These are phyloP conservation scores for Holtermannia corniformis DNA, from an alignment of 768 basidiomycete species.

Conservation along the genomic window DNA sequence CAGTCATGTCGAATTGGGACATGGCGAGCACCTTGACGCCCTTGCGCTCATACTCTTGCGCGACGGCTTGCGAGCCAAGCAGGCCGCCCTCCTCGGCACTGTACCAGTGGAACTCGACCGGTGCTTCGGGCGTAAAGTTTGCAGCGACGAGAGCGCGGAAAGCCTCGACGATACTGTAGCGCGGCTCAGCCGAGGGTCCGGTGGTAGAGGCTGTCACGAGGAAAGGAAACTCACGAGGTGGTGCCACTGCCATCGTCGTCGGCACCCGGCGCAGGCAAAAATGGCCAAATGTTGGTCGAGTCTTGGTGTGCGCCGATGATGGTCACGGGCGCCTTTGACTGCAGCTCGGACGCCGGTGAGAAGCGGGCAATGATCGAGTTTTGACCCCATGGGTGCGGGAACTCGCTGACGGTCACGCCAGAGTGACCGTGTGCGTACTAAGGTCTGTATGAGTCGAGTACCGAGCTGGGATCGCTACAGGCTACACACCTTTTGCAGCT, in stretches of 20 bases:
- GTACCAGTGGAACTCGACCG: constrained; percentile 44
- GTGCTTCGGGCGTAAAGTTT: constrained; percentile 36
- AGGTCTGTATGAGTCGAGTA: too few species aligned
- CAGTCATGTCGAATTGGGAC: constrained; percentile 59
- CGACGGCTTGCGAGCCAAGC: constrained; percentile 77
- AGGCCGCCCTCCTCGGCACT: constrained; percentile 45
- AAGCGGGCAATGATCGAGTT: constrained; percentile 39
- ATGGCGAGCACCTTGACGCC: constrained; percentile 64
- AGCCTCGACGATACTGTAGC: constrained; percentile 34
- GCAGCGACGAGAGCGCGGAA: constrained; percentile 35
- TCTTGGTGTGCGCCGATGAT: constrained; percentile 44
- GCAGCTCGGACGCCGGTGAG: constrained; percentile 13
- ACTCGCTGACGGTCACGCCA: constrained; percentile 51
- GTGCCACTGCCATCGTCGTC: constrained; percentile 45
- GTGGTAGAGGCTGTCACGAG: background rate
- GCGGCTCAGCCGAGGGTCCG: background rate
- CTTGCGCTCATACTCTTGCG: constrained; percentile 58
- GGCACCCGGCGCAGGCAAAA: constrained; percentile 44
- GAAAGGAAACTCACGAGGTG: constrained; percentile 6
- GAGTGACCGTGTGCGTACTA: constrained; percentile 6
- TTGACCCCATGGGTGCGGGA: constrained; percentile 32
- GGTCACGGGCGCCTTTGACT: constrained; percentile 15
- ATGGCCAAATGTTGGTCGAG: constrained; percentile 43
- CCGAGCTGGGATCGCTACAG: background rate
- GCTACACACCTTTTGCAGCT: constrained; percentile 35